Base-by-base conservation (phyloP, 805 yeast genomes). In the Candida dajiaensis region DNA sequence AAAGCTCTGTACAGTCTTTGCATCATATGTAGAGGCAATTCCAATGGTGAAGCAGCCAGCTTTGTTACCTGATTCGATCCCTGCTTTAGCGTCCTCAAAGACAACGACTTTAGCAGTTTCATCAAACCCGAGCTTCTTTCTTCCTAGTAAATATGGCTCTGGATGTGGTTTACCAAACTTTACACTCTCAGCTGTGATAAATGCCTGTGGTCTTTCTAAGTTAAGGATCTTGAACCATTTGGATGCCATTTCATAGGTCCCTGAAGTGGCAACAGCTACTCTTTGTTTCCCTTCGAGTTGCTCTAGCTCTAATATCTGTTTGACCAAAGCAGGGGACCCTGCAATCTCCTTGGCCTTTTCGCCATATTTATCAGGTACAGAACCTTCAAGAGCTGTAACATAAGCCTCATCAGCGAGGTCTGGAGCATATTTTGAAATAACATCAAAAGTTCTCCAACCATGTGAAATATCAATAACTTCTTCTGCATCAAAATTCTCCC, bases 31-130 rank as follows among this genome's bases (percentile, higher is more conserved):
- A 47, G 94, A 83, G 55, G 90, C 85, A 66, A 87, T 83, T 62
- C 95, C 96, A 56, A 87, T 80, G 50, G 85, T 83, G 62, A 77
- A 73, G 64, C 94, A 89, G 49, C 90, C 95, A 22, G 94, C 90
- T 46, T 76, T 85, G 62, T 80, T 79, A 61, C 95, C 95, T 36
- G 95, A 92, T 57, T 77, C 68, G 52, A 86, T 80, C 62, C 96
- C 95, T 42, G 94, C 90, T 49, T 89, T 92, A 40, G 95, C 95
- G 63, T 87, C 96, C 70, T 87, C 96, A 61, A 87, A 87, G 43
- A 84, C 89, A 38, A 86, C 81, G 26, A 70, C 70, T 60, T 66
- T 71, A 49, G 69, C 64, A 41, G 39, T 18, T 4, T 61, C 51
- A 40, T 69, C 64, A 59, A 48, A 67, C 21, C 70, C 70, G 47